Percentiles rank a stretch among this genome's conserved stretches.
phyloP scores from a whole-genome alignment of 2,329 filamentous ascomycete genomes.

The Aureobasidium zeae region DNA sequence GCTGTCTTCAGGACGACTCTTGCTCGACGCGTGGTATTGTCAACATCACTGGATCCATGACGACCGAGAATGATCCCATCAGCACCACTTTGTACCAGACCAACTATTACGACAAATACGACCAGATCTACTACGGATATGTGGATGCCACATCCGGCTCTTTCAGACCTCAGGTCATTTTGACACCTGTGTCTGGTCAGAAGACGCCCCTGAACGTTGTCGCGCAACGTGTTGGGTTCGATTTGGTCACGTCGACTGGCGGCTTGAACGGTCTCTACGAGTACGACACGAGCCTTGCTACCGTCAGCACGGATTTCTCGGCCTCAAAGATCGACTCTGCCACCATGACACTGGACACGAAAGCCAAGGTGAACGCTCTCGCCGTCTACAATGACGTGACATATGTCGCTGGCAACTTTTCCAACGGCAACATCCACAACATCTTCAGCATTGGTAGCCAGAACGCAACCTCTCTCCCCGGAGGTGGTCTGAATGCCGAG shows the following conservation, averaged over 20 bases:
- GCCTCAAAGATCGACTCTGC: slow-evolving; percentile 68
- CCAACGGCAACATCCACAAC: slow-evolving; percentile 57
- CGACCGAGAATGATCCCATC: slow-evolving; percentile 40
- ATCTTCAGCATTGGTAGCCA: slow-evolving; percentile 63
- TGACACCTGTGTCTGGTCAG: slow-evolving; percentile 61
- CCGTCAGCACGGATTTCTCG: slow-evolving; percentile 55
- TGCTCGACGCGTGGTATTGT: slow-evolving; percentile 71
- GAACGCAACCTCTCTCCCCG: slow-evolving; percentile 53
- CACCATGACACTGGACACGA: slow-evolving; percentile 56
- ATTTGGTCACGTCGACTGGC: slow-evolving; percentile 61
- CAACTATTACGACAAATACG: slow-evolving; percentile 94
- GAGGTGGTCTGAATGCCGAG: slow-evolving; percentile 68
- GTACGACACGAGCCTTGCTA: slow-evolving; percentile 59
- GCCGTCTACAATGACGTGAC: slow-evolving; percentile 53
- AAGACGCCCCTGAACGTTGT: slow-evolving; percentile 63
- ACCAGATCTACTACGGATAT: slow-evolving; percentile 77
- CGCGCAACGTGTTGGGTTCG: slow-evolving; percentile 80
- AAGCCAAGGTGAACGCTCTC: slow-evolving; percentile 64
- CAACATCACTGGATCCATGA: slow-evolving; percentile 66
- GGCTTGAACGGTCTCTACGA: slow-evolving; percentile 87
- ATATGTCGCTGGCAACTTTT: slow-evolving; percentile 81
- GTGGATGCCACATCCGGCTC: slow-evolving; percentile 64
- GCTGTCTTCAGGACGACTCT: slow-evolving; percentile 69
- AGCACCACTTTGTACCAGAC: slow-evolving; percentile 69
- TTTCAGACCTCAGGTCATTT: slow-evolving; percentile 72